Conservation (phyloP, 2,329 filamentous ascomycete species). For the Mariannaea sp. region DNA sequence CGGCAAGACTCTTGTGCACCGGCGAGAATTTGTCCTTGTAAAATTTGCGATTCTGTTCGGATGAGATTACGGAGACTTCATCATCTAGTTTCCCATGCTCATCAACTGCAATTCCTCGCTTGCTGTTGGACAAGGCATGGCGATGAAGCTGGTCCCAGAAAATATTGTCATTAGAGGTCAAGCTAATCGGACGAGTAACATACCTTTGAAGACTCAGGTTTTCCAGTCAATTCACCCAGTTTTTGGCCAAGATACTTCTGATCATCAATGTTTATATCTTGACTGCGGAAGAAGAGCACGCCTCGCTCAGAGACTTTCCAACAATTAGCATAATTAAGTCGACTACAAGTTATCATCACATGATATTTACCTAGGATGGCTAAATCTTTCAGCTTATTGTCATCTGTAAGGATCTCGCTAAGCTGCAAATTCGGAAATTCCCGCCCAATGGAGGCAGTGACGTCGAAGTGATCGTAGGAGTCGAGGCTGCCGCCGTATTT, state of each 20-base stretch:
- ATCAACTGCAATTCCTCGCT: conserved; percentile 20
- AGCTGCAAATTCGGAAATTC: conserved; percentile 20
- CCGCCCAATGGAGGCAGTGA: conserved; percentile 16
- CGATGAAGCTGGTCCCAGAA: conserved; percentile 10
- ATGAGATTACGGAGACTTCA: conserved; percentile 21
- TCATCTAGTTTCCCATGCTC: conserved; percentile 23
- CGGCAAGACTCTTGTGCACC: conserved; percentile 16
- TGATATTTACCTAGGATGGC: conserved; percentile 9
- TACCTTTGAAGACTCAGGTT: conserved; percentile 22
- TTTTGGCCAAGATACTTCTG: conserved; percentile 19
- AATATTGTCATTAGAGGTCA: too few relatives aligned
- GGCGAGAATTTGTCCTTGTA: conserved; percentile 18
- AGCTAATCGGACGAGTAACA: too few relatives aligned
- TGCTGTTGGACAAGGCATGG: conserved; percentile 21
- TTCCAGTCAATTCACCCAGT: conserved; percentile 19
- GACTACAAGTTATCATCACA: background rate
- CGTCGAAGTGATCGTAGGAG: conserved; percentile 16
- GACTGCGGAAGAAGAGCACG: conserved; percentile 21
- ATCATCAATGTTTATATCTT: conserved; percentile 16
- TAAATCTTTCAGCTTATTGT: conserved; percentile 17
- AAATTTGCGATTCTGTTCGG: conserved; percentile 20
- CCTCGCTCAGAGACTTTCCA: conserved; percentile 14
- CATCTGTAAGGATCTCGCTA: conserved; percentile 15
- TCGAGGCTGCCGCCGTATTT: conserved; percentile 15
- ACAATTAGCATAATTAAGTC: background rate